Conservation (phyloP, 2,329 filamentous ascomycete genomes). For the Ceratocystiopsis brevicomis region DNA sequence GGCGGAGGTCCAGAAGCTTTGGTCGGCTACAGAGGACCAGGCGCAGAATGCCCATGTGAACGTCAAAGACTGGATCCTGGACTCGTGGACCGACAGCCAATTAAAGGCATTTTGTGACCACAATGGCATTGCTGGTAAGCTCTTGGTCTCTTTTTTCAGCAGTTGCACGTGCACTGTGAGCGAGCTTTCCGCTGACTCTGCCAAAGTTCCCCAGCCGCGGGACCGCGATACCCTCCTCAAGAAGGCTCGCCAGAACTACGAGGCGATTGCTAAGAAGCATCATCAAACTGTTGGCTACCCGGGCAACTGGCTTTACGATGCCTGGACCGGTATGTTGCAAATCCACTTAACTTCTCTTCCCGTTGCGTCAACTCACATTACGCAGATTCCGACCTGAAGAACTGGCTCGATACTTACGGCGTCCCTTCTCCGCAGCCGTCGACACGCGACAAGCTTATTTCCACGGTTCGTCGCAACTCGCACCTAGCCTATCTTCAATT, state of each 20-base stretch:
- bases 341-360: too few species aligned
- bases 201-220: constrained; percentile 58
- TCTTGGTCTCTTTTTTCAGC: too few species aligned
- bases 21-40: constrained; percentile 64
- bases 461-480: constrained; percentile 77
- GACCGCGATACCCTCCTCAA: constrained; percentile 67
- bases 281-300: constrained; percentile 74
- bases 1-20: constrained; percentile 49
- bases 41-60: constrained; percentile 51
- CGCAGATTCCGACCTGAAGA: constrained; percentile 70
- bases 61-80: constrained; percentile 81
- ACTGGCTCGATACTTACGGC: constrained; percentile 79
- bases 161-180: too few species aligned
- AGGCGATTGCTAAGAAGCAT: constrained; percentile 50
- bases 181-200: background rate
- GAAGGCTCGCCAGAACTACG: constrained; percentile 64
- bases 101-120: constrained; percentile 85
- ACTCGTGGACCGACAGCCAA: constrained; percentile 86
- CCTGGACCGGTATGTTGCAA: constrained; percentile 45
- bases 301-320: constrained; percentile 81
- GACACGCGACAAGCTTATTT: constrained; percentile 72
- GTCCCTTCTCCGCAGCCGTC: constrained; percentile 71
- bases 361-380: background rate
- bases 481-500: constrained; percentile 54
- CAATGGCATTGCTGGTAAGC: constrained; percentile 53